Base-by-base conservation (phyloP, 2,329 filamentous ascomycete genomes). In the Pseudocercospora ulei region DNA sequence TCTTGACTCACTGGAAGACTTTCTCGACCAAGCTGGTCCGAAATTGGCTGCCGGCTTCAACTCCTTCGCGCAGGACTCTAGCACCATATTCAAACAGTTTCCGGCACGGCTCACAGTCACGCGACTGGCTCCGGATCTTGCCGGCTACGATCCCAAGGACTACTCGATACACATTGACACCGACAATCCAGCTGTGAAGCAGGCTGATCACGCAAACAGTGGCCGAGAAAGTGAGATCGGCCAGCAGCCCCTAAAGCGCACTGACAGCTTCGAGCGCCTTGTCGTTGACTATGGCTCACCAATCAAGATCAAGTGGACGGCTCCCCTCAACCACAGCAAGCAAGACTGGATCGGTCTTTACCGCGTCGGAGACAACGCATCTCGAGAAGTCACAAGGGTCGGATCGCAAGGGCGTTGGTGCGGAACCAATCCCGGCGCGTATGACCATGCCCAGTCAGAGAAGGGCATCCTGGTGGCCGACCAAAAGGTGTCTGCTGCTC, bases 261-360 rank as follows among this genome's bases (percentile, higher is more conserved):
- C 66, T 3, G 69, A 69, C 49, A 68, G 77, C 26, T 75, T 81
- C 53, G 80, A 83, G 58, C 84, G 84, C 1, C 68, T 86, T 48
- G 75, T 79, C 0, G 81, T 94, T 38, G 80, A 93, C 59, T 98
- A 95, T 52, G 90, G 90, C 22, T 75, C 86, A 0, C 86, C 90
- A 0, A 83, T 98, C 59, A 81, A 74, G 50, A 83, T 96, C 47
- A 82, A 76, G 52, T 98, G 90, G 90, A 82, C 76, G 17, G 90
- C 88, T 0, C 88, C 90, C 0, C 70, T 77, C 23, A 83, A 86
- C 49, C 90, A 96, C 63, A 80, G 78, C 64, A 86, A 82, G 59
- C 82, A 80, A 54, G 90, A 98, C 61, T 98, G 90, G 90, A 78
- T 98, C 37, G 88, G 88, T 3, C 70, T 98, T 4, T 98, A 96